Conservation (phyloP, 2,329 filamentous ascomycete genomes). For the Pseudonectria foliicola region DNA sequence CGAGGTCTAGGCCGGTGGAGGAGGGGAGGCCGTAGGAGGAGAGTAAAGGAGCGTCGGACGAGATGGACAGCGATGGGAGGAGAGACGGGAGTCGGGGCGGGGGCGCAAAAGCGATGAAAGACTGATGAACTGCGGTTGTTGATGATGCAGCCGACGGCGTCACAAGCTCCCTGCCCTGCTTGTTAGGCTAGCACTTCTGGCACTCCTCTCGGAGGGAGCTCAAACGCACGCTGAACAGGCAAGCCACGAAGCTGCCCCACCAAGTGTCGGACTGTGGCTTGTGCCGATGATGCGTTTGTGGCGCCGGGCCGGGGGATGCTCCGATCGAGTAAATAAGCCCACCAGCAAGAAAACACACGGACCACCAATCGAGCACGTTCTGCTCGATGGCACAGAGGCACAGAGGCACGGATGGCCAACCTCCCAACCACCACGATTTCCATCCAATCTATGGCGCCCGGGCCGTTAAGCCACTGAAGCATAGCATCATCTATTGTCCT, state of each 20-base stretch:
- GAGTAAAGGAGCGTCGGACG: no score
- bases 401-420: no score
- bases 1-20: constrained; percentile 1
- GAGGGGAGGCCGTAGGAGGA: constrained; percentile 6
- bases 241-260: constrained; percentile 7
- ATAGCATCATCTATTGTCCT: no score
- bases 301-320: no score
- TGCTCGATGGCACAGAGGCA: no score
- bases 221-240: not conserved
- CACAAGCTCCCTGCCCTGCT: constrained; percentile 15
- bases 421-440: no score
- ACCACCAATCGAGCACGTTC: no score
- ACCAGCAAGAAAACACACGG: no score
- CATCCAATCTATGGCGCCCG: no score
- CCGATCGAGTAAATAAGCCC: no score
- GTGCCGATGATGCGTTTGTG: not conserved
- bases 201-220: no score
- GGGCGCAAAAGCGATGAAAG: constrained; percentile 16
- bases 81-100: constrained; percentile 7
- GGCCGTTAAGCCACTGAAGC: no score
- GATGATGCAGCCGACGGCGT: constrained; percentile 26
- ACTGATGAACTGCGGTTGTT: constrained; percentile 8
- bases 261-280: not conserved
- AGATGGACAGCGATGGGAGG: constrained; percentile 1
- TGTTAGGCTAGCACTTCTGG: constrained; percentile 7